Evolutionary conservation across 2,329 filamentous ascomycete species (phyloP).

Genomic region (Triangularia setosa): DNA sequence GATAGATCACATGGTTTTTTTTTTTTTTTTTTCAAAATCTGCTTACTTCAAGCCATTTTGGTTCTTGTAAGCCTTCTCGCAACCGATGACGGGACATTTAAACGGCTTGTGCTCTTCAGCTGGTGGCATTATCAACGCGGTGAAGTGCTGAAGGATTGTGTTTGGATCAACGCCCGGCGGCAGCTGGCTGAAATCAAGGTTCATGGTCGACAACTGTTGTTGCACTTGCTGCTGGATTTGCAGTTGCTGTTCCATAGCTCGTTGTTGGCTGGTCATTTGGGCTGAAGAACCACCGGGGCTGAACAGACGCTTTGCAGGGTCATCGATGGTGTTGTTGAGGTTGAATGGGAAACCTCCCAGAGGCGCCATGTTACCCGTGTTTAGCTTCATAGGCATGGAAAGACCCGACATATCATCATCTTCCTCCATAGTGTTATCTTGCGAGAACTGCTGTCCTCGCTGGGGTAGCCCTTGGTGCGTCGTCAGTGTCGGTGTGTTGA

Average conservation of each 20-base stretch:
- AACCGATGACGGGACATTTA: constrained; percentile 95
- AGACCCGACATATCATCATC: constrained; percentile 66
- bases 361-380: constrained; percentile 55
- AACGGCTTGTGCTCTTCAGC: constrained; percentile 95
- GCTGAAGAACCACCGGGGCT: constrained; percentile 68
- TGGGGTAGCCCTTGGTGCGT: constrained; percentile 63
- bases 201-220: constrained; percentile 63
- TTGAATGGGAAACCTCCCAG: constrained; percentile 52
- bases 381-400: constrained; percentile 51
- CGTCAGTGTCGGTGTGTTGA: constrained; percentile 88
- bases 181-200: constrained; percentile 71
- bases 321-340: constrained; percentile 65
- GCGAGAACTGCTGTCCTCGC: constrained; percentile 53
- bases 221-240: constrained; percentile 60
- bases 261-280: constrained; percentile 52
- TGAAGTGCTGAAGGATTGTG: constrained; percentile 53
- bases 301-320: constrained; percentile 90
- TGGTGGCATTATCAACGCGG: constrained; percentile 58
- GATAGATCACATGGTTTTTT: neutral
- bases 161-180: constrained; percentile 69
- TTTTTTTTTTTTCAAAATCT: neutral
- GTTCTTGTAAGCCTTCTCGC: constrained; percentile 99
- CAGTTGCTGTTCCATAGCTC: constrained; percentile 61
- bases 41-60: constrained; percentile 93
- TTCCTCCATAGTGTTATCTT: constrained; percentile 60